Base-by-base conservation (phyloP, 345 rosid genomes). In the Salix caprea region DNA sequence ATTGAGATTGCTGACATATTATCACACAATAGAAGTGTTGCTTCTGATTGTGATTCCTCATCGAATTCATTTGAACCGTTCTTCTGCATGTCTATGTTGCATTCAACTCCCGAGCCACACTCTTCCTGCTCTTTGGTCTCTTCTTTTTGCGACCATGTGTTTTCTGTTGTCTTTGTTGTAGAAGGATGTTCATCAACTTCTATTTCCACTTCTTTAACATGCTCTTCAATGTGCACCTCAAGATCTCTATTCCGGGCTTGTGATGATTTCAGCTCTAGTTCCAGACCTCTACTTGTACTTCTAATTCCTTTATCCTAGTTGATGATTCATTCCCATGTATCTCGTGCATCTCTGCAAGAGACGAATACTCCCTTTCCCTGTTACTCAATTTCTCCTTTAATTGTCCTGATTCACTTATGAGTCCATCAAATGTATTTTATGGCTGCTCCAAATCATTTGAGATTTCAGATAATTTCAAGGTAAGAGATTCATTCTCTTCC, bases 401-500 rank as follows among this genome's bases (percentile, higher is more conserved):
- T 69, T 74, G 80, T 44, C 78, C 81, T 7, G 85, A 79, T 78
- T 90, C 89, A 65, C 80, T 75, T 73, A 21, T 68, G 70, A 86
- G 85, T 56, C 74, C 86, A 83, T 89, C 74, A 65, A 81, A 19
- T 30, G 32, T 75, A 9, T 67, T 37, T 34, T 82, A 84, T 34
- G 88, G 89, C 78, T 80, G 82, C 30, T 28, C 30, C 30, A 28
- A 28, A 28, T 28, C 30, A 28, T 28, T 28, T 28, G 30, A 28
- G 1, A 28, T 28, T 67, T 67, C 58, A 11, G 73, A 67, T 65
- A 72, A 19, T 40, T 39, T 24, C 7, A 72, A 75, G 37, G 88
- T 77, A 80, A 95, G 80, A 58, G 87, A 84, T 58, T 84, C 81
- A 76, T 87, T 86, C 77, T 89, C 97, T 75, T 86, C 93, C 82